phyloP scores from a whole-genome alignment of 257 asterid genomes.

The Coffea canephora region DNA sequence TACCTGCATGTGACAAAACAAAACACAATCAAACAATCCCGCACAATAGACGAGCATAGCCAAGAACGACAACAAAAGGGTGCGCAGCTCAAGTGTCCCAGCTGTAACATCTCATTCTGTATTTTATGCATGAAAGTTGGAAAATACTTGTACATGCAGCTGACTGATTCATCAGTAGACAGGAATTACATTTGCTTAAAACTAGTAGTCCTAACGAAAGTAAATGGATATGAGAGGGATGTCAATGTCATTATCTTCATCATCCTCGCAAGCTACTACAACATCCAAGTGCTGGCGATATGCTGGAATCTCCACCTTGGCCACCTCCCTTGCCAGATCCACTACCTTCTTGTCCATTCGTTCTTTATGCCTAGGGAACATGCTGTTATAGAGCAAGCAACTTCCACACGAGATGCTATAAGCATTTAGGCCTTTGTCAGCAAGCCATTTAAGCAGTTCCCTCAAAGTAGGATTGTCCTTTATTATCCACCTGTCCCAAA shows the following conservation, averaged over 20 bases:
- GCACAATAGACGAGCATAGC: background rate
- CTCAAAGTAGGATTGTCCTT: slow-evolving; percentile 61
- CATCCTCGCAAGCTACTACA: slow-evolving; percentile 89
- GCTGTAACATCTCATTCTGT: background rate
- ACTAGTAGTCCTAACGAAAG: slow-evolving; percentile 36
- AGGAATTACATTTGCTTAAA: background rate
- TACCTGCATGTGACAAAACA: background rate
- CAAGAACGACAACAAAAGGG: background rate
- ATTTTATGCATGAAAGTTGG: background rate
- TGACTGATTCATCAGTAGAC: background rate
- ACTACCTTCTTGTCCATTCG: slow-evolving; percentile 72
- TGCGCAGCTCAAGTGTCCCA: background rate
- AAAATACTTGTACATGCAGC: background rate
- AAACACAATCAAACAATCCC: background rate
- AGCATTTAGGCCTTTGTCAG: slow-evolving; percentile 71
- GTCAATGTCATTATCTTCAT: slow-evolving; percentile 75
- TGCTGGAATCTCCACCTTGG: slow-evolving; percentile 70
- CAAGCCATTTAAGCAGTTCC: slow-evolving; percentile 71
- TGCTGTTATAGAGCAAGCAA: slow-evolving; percentile 71
- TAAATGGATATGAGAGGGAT: slow-evolving; percentile 77
- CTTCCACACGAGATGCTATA: slow-evolving; percentile 86
- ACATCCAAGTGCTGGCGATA: slow-evolving; percentile 73
- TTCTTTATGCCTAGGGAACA: slow-evolving; percentile 83
- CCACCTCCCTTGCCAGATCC: slow-evolving; percentile 74
- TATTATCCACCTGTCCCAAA: slow-evolving; percentile 87